Evolutionary conservation across 2,329 filamentous ascomycete species (phyloP).

Genomic region (Penicillium carneum): DNA sequence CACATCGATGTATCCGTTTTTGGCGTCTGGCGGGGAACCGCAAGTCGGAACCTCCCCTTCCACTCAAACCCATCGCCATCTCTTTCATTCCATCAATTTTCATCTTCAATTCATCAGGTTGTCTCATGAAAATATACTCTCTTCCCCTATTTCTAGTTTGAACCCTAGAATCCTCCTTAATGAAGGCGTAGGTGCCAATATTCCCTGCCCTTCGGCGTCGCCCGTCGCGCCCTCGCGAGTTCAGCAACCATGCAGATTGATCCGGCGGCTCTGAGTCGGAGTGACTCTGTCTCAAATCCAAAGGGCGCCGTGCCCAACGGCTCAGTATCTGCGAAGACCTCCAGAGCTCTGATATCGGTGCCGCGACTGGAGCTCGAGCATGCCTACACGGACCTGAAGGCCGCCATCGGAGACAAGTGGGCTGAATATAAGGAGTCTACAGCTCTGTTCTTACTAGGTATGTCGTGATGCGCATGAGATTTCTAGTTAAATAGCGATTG

Average conservation of each 20-base stretch:
- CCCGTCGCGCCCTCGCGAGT: constrained; percentile 46
- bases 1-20: constrained; percentile 32
- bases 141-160: constrained; percentile 22
- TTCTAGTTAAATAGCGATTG: neutral
- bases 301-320: constrained; percentile 43
- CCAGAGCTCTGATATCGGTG: constrained; percentile 60
- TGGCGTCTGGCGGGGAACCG: constrained; percentile 41
- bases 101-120: constrained; percentile 38
- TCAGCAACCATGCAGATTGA: constrained; percentile 55
- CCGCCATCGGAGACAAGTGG: constrained; percentile 66
- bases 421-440: constrained; percentile 66
- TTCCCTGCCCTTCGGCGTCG: constrained; percentile 50
- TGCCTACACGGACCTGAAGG: constrained; percentile 67
- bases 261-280: constrained; percentile 54
- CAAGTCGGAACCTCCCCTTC: constrained; percentile 39
- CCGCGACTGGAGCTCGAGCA: constrained; percentile 70
- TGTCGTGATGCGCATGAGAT: constrained; percentile 23
- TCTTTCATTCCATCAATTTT: constrained; percentile 31
- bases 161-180: constrained; percentile 38
- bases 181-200: constrained; percentile 49
- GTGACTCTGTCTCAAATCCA: constrained; percentile 48
- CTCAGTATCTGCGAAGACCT: constrained; percentile 55
- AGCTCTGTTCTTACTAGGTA: constrained; percentile 65
- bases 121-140: constrained; percentile 19
- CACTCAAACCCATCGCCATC: constrained; percentile 39